Evolutionary conservation across 1,284 basidiomycete species (phyloP).

Genomic region (Grifola frondosa): DNA sequence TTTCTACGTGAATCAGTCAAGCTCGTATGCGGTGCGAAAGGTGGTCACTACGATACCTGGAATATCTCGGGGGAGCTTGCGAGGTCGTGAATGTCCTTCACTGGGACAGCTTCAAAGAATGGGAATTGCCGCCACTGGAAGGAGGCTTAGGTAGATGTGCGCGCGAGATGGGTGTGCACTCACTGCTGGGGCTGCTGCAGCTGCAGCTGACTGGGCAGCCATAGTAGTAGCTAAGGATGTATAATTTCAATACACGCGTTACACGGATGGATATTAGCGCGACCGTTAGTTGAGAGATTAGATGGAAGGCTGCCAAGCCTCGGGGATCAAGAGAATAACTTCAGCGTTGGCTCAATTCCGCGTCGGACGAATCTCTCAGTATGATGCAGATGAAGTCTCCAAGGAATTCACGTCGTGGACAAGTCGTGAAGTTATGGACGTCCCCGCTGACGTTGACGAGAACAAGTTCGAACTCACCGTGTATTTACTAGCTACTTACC

Average conservation of each 20-base stretch:
- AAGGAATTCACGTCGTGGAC: too few species aligned
- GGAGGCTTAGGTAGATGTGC: neutral
- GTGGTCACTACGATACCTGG: constrained; percentile 46
- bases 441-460: too few species aligned
- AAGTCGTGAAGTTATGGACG: too few species aligned
- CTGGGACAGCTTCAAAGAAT: constrained; percentile 73
- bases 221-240: constrained; percentile 2
- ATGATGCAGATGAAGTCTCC: too few species aligned
- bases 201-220: constrained; percentile 20
- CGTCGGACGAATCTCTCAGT: too few species aligned
- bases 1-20: constrained; percentile 40
- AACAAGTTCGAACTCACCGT: too few species aligned
- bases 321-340: too few species aligned
- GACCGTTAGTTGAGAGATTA: neutral
- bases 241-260: neutral
- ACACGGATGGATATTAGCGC: neutral
- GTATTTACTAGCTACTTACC: too few species aligned
- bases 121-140: constrained; percentile 80
- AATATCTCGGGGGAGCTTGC: constrained; percentile 74
- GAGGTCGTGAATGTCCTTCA: constrained; percentile 81
- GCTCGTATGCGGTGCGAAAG: constrained; percentile 1
- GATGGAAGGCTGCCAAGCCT: constrained; percentile 1
- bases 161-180: constrained; percentile 18
- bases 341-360: too few species aligned
- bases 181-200: constrained; percentile 39